Evolutionary conservation across 2,329 filamentous ascomycete genomes (phyloP).

Genomic region (Chaetomiaceae sp.): DNA sequence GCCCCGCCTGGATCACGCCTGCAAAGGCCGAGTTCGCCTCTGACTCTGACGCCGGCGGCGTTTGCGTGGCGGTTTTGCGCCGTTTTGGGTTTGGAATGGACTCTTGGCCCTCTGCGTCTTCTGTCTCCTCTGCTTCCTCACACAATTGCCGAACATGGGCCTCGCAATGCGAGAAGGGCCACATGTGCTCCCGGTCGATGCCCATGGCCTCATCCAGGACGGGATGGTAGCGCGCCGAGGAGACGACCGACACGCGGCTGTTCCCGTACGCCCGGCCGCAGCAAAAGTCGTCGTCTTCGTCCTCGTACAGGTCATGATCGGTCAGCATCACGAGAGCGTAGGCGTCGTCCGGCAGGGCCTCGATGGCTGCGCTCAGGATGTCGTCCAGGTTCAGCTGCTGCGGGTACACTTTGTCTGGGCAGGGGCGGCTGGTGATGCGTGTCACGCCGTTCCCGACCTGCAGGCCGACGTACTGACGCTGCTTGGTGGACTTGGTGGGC

Average conservation of each 20-base stretch:
- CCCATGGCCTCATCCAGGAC: constrained; percentile 36
- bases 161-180: constrained; percentile 60
- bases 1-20: neutral
- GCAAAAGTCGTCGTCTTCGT: constrained; percentile 61
- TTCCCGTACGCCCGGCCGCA: constrained; percentile 63
- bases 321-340: constrained; percentile 54
- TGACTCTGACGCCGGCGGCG: neutral
- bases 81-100: neutral
- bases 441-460: constrained; percentile 33
- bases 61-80: neutral
- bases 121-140: too few relatives aligned
- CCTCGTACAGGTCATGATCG: constrained; percentile 61
- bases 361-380: constrained; percentile 52
- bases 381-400: constrained; percentile 57
- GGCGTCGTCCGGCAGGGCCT: constrained; percentile 51
- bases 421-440: constrained; percentile 47
- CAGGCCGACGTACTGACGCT: constrained; percentile 42
- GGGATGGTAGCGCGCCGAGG: constrained; percentile 57
- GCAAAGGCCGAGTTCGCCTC: neutral
- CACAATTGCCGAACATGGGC: constrained; percentile 42
- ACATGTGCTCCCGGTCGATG: constrained; percentile 49
- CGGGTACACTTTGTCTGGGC: constrained; percentile 42
- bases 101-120: neutral
- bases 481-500: constrained; percentile 15
- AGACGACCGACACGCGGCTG: constrained; percentile 58